Percentiles rank a stretch among this genome's conserved stretches.
Evolutionary conservation across 2,329 filamentous ascomycete species (phyloP).

Genomic region (Penicillium sp.): DNA sequence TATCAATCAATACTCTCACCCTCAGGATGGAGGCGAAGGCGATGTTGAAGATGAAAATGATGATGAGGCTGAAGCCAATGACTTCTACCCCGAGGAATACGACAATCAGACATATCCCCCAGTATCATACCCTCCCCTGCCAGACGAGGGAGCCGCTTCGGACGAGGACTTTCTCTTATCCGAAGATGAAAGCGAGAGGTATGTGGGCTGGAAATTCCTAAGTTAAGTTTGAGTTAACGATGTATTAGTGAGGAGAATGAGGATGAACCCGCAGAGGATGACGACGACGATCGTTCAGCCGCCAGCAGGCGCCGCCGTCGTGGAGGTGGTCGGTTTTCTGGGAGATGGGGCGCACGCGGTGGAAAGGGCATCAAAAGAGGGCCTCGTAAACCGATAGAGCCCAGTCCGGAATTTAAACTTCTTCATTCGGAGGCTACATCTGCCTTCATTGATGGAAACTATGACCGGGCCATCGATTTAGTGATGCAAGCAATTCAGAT

Average conservation of each 20-base stretch:
- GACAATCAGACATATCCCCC: conserved; percentile 3
- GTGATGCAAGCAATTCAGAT: conserved; percentile 52
- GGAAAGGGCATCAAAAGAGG: conserved; percentile 49
- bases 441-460: conserved; percentile 50
- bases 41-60: conserved; percentile 14
- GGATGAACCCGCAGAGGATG: conserved; percentile 24
- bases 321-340: conserved; percentile 35
- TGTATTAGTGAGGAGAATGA: conserved; percentile 26
- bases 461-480: conserved; percentile 44
- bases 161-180: conserved; percentile 30
- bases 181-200: conserved; percentile 29
- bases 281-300: conserved; percentile 25
- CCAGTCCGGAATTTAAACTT: conserved; percentile 49
- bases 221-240: conserved; percentile 8
- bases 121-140: conserved; percentile 5
- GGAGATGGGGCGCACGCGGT: conserved; percentile 41
- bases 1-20: conserved; percentile 3
- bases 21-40: conserved; percentile 1
- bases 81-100: conserved; percentile 19
- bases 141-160: conserved; percentile 18
- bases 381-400: conserved; percentile 48
- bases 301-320: conserved; percentile 32
- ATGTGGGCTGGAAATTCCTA: conserved; percentile 5
- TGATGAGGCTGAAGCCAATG: not conserved
- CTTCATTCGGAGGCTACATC: conserved; percentile 49